Base-by-base conservation (phyloP, 768 basidiomycete genomes). In the Paxillus involutus region DNA sequence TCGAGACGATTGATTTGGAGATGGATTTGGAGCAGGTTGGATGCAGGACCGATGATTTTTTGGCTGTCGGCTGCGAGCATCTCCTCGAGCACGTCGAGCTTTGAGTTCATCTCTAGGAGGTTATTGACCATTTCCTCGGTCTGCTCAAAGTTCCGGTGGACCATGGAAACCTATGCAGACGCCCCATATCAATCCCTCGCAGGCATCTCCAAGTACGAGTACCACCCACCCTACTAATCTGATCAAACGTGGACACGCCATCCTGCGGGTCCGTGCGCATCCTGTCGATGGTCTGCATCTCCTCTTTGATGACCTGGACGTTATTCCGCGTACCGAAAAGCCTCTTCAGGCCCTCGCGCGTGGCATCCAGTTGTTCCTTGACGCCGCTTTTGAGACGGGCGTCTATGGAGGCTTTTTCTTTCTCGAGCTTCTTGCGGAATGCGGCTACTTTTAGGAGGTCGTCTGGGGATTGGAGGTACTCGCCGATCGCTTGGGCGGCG, bases 71-170 rank as follows among this genome's bases (percentile, higher is more conserved):
- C 73, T 30, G 80, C 81, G 33, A 99, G 82, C 78, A 95, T 83
- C 29, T 80, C 79, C 62, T 93, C 86, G 43, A 98, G 77, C 56
- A 82, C 72, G 60, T 89, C 85, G 14, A 98, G 82, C 66, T 89
- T 88, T 21, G 85, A 77, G 59, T 88, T 86, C 91, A 98, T 97
- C 48, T 91, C 89, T n/a, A 92, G 77, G 40, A 98, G 80, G 64
- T 95, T 96, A 61, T 87, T 86, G 59, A 98, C 89, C 86, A 97
- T 95, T 60, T 96, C 94, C 67, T 95, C 91, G 1, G 94, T 97
- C 51, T 91, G 90, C 58, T 93, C 85, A 61, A 98, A 95, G 67
- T 96, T 94, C 8, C 95, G 82, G 69, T 98, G 96, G 2, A 98
- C 90, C 77, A 90, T 85, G 6, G 96, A 98, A 3, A 97, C 94